Percentiles rank a stretch among this genome's conserved stretches.
Conservation (phyloP, 805 yeast species). For the Suhomyces vadensis region DNA sequence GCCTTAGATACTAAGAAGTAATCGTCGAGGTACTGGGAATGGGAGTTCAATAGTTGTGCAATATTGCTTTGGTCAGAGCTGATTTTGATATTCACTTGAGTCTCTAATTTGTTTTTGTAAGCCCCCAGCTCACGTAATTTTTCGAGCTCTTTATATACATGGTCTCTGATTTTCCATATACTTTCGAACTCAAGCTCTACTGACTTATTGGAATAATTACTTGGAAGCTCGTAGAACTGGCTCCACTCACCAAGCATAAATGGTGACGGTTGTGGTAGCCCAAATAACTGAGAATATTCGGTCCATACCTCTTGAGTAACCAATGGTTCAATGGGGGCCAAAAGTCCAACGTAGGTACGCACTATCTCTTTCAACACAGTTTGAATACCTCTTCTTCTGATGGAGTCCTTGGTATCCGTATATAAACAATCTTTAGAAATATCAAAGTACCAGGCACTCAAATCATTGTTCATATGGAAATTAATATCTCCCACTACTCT, state of each 20-base stretch:
- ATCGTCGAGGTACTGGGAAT: constrained; percentile 31
- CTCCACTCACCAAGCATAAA: constrained; percentile 47
- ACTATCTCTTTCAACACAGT: constrained; percentile 65
- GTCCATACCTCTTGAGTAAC: constrained; percentile 90
- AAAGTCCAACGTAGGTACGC: constrained; percentile 58
- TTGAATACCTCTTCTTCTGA: constrained; percentile 59
- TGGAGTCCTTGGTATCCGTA: constrained; percentile 55
- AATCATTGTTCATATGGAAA: constrained; percentile 68
- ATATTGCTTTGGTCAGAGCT: not conserved
- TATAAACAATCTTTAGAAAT: constrained; percentile 82
- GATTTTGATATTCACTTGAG: constrained; percentile 42
- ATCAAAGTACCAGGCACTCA: constrained; percentile 86
- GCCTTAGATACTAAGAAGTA: constrained; percentile 67
- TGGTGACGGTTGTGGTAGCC: constrained; percentile 39
- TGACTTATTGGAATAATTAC: constrained; percentile 30
- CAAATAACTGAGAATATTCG: constrained; percentile 40
- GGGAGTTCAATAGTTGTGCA: constrained; percentile 10
- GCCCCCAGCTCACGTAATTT: constrained; percentile 53
- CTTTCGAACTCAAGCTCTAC: constrained; percentile 46
- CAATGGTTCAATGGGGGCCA: constrained; percentile 82
- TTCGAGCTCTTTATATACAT: constrained; percentile 55
- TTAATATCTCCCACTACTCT: constrained; percentile 67
- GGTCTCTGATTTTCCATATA: constrained; percentile 50
- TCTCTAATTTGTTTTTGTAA: constrained; percentile 61
- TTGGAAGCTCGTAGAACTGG: constrained; percentile 31